phyloP scores from a whole-genome alignment of 345 rosid genomes.

The Pugionium dolabratum region DNA sequence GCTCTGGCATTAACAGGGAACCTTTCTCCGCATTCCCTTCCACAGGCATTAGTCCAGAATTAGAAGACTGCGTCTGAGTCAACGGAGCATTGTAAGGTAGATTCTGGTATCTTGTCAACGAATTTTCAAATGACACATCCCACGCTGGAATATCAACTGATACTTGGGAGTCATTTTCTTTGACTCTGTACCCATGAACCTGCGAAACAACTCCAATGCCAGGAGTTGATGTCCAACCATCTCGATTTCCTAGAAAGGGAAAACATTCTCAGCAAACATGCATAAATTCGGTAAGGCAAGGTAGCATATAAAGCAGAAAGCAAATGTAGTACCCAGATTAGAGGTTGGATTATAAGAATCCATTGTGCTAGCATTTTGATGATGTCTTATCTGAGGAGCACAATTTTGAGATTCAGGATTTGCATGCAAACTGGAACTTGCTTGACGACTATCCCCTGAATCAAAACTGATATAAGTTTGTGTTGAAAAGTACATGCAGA shows the following conservation, averaged over 20 bases:
- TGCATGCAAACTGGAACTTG: constrained; percentile 45
- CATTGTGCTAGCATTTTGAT: constrained; percentile 40
- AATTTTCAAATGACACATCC: constrained; percentile 63
- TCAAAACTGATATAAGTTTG: constrained; percentile 34
- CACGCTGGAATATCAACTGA: constrained; percentile 60
- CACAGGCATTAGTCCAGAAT: constrained; percentile 31
- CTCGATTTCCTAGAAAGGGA: constrained; percentile 44
- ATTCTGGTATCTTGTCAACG: constrained; percentile 44
- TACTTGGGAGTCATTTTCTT: constrained; percentile 51
- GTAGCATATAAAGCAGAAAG: constrained; percentile 21
- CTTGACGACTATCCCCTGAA: constrained; percentile 68
- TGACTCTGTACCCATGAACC: constrained; percentile 46
- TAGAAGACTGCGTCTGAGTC: constrained; percentile 43
- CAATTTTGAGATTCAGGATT: constrained; percentile 44
- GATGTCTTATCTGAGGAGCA: constrained; percentile 37
- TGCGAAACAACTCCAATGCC: constrained; percentile 39
- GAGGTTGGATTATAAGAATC: constrained; percentile 41
- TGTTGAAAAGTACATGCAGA: constrained; percentile 22
- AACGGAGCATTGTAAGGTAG: constrained; percentile 36
- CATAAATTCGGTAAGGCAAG: constrained; percentile 17
- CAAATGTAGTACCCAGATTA: constrained; percentile 46
- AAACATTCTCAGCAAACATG: constrained; percentile 29
- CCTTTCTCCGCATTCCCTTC: constrained; percentile 38
- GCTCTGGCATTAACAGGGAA: constrained; percentile 41
- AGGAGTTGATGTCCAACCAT: constrained; percentile 43